These are phyloP conservation scores for Musa balbisiana DNA, from an alignment of 202 grass and related monocot species.

Conservation along the genomic window DNA sequence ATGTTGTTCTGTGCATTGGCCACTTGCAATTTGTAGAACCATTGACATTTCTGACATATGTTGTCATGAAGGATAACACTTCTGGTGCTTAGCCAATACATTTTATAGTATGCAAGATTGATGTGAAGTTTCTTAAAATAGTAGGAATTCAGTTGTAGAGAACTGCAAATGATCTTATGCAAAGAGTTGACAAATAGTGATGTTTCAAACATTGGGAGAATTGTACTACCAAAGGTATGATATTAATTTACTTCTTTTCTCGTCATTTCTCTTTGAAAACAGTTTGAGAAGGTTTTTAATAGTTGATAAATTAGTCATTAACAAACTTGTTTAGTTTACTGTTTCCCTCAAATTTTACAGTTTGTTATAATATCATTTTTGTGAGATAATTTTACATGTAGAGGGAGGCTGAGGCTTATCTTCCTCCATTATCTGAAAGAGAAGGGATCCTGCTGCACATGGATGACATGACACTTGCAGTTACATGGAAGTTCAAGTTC, in stretches of 20 bases:
- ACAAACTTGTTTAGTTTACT: not conserved
- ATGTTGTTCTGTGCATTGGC: not conserved
- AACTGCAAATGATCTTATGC: conserved; percentile 35
- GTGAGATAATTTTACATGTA: conserved; percentile 15
- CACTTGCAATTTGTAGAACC: not conserved
- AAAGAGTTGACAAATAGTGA: conserved; percentile 98
- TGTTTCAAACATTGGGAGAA: conserved; percentile 71
- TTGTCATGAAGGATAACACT: not conserved
- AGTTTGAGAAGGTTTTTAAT: not conserved
- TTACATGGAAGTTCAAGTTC: conserved; percentile 84
- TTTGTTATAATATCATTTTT: conserved; percentile 10
- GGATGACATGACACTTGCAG: conserved; percentile 53
- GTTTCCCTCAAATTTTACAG: not conserved
- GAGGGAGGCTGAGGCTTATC: conserved; percentile 72
- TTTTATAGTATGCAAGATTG: not conserved
- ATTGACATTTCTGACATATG: not conserved
- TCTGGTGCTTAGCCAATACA: not conserved
- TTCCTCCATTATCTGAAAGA: conserved; percentile 61
- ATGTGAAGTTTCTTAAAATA: not conserved
- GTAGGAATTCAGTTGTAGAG: conserved; percentile 42
- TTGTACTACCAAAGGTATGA: conserved; percentile 77
- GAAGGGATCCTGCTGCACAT: conserved; percentile 65
- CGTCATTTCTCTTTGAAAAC: not conserved
- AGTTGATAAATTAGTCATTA: not conserved
- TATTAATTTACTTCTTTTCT: conserved; percentile 18